phyloP scores from a whole-genome alignment of 2,329 filamentous ascomycete species.

The Ceratocystis albifundus region DNA sequence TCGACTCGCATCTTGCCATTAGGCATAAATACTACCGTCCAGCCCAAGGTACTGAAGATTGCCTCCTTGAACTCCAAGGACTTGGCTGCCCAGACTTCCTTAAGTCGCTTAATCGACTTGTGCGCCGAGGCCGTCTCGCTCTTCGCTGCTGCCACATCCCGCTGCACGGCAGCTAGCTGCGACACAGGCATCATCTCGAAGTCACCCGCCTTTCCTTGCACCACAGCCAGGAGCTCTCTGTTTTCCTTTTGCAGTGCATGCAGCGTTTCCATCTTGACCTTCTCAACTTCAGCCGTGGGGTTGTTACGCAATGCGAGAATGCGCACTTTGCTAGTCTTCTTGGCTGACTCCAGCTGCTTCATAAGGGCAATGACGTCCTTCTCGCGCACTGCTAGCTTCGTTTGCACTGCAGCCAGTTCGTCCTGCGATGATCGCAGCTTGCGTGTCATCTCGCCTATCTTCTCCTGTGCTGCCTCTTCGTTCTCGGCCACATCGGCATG shows the following conservation, averaged over 20 bases:
- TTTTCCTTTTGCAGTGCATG: slow-evolving; percentile 73
- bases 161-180: slow-evolving; percentile 61
- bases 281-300: slow-evolving; percentile 74
- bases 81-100: slow-evolving; percentile 86
- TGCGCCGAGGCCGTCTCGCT: slow-evolving; percentile 60
- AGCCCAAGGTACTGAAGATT: slow-evolving; percentile 81
- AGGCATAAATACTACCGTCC: slow-evolving; percentile 92
- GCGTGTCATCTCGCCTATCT: slow-evolving; percentile 69
- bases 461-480: slow-evolving; percentile 48
- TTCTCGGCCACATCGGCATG: slow-evolving; percentile 48
- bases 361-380: slow-evolving; percentile 62
- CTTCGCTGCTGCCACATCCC: slow-evolving; percentile 62
- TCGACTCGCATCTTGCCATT: slow-evolving; percentile 93
- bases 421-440: slow-evolving; percentile 82
- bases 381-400: slow-evolving; percentile 56
- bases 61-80: slow-evolving; percentile 91
- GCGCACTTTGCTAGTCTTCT: slow-evolving; percentile 61
- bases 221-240: slow-evolving; percentile 62
- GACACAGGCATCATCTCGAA: slow-evolving; percentile 61
- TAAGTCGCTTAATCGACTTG: slow-evolving; percentile 74
- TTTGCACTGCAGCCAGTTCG: slow-evolving; percentile 57
- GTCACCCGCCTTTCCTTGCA: slow-evolving; percentile 39
- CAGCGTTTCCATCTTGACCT: slow-evolving; percentile 71
- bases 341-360: slow-evolving; percentile 57
- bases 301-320: slow-evolving; percentile 83